Percentiles rank a stretch among this genome's conserved stretches.
These are phyloP conservation scores for Fusarium robinianum DNA, from an alignment of 2,329 filamentous ascomycete species.

Conservation along the genomic window DNA sequence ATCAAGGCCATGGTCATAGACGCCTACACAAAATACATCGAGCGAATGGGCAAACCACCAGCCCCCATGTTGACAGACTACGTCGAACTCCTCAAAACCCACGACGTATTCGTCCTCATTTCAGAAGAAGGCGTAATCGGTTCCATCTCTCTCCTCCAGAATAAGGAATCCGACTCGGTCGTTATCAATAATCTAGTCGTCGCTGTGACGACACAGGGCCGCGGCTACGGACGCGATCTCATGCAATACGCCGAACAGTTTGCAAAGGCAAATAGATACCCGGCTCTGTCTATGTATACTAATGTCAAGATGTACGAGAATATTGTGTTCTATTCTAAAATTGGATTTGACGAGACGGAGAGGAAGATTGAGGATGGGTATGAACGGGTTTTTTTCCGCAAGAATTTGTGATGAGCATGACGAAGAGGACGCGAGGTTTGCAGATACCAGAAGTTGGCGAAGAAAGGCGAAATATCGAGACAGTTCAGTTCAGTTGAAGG, in stretches of 20 bases:
- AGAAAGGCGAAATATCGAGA: no score
- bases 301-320: slow-evolving; percentile 45
- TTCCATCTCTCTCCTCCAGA: slow-evolving; percentile 35
- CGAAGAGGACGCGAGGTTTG: no score
- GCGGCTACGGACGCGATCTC: slow-evolving; percentile 40
- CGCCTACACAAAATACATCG: slow-evolving; percentile 43
- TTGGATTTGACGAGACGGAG: slow-evolving; percentile 42
- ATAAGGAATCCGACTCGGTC: slow-evolving; percentile 22
- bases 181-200: slow-evolving; percentile 38
- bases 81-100: slow-evolving; percentile 30
- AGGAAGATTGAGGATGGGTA: slow-evolving; percentile 40
- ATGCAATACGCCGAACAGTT: slow-evolving; percentile 40
- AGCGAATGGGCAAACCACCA: slow-evolving; percentile 42
- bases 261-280: slow-evolving; percentile 29
- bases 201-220: slow-evolving; percentile 38
- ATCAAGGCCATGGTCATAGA: slow-evolving; percentile 38
- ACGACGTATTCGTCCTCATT: slow-evolving; percentile 37
- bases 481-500: no score
- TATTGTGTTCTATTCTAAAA: slow-evolving; percentile 33
- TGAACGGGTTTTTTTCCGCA: slow-evolving; percentile 44
- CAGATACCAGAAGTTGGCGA: no score
- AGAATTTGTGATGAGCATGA: slow-evolving; percentile 39
- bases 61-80: slow-evolving; percentile 46
- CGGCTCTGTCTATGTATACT: slow-evolving; percentile 39
- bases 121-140: slow-evolving; percentile 27